A percentile compares a stretch with the other conserved stretches of the same genome.
These are phyloP conservation scores for Metschnikowia lunata DNA, from an alignment of 805 yeast species.

Conservation along the genomic window DNA sequence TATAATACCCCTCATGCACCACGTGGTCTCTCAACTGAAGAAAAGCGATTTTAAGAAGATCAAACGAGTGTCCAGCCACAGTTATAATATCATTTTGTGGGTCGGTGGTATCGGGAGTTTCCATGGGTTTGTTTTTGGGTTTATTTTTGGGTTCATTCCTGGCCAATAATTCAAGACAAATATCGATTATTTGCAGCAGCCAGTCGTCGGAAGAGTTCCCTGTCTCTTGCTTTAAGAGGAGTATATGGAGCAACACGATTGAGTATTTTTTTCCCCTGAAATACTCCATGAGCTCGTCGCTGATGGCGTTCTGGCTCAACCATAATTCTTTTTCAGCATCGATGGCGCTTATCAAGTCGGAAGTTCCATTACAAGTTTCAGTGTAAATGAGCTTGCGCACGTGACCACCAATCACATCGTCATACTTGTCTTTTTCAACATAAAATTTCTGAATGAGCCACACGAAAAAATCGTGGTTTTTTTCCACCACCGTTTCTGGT, in stretches of 20 bases:
- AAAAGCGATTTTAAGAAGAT: constrained; percentile 9
- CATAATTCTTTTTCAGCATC: constrained; percentile 10
- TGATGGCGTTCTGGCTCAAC: constrained; percentile 10
- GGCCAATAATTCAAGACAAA: constrained; percentile 7
- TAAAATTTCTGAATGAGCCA: constrained; percentile 12
- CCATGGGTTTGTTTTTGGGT: neutral
- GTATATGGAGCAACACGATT: constrained; percentile 8
- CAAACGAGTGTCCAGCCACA: neutral
- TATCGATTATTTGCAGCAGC: constrained; percentile 8
- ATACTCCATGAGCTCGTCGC: constrained; percentile 12
- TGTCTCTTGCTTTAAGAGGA: constrained; percentile 6
- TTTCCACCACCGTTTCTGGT: neutral
- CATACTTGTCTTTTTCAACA: neutral
- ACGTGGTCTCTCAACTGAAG: constrained; percentile 15
- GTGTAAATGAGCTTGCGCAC: constrained; percentile 9
- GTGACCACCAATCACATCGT: neutral
- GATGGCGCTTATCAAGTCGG: constrained; percentile 1
- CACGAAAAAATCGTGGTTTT: neutral
- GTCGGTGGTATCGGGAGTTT: neutral
- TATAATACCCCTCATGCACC: constrained; percentile 23
- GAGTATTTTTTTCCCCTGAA: constrained; percentile 2
- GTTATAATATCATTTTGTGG: neutral
- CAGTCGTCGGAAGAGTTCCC: constrained; percentile 7
- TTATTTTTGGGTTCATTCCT: neutral
- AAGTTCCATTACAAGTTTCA: neutral